Evolutionary conservation across 768 basidiomycete genomes (phyloP).

Genomic region (Gloeopeniophorella convolvens): DNA sequence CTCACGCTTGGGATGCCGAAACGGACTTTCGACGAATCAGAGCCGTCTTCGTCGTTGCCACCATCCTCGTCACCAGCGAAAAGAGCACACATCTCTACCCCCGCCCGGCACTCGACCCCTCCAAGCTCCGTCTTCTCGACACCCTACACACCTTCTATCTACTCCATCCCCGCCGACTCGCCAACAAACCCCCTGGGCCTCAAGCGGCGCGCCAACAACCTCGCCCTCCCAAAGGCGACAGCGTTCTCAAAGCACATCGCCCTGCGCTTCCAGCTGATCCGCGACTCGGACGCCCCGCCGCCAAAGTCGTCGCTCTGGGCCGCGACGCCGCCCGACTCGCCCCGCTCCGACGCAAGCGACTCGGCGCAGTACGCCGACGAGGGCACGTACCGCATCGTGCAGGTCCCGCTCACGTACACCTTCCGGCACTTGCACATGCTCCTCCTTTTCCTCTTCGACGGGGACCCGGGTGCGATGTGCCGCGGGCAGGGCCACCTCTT

Average conservation of each 20-base stretch:
- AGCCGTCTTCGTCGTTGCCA: not conserved
- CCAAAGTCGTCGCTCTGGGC: conserved; percentile 6
- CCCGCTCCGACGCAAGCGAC: not conserved
- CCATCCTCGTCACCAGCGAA: conserved; percentile 8
- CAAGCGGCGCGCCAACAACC: conserved; percentile 33
- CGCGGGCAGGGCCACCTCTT: conserved; percentile 44
- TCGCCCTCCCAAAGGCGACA: conserved; percentile 35
- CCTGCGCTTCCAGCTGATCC: conserved; percentile 54
- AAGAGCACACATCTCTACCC: conserved; percentile 11
- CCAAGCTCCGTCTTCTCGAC: conserved; percentile 25
- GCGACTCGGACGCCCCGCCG: conserved; percentile 21
- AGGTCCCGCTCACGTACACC: conserved; percentile 65
- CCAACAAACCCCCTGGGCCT: conserved; percentile 67
- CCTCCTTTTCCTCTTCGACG: conserved; percentile 51
- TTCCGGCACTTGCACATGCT: conserved; percentile 59
- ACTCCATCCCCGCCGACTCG: conserved; percentile 50
- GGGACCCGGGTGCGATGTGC: conserved; percentile 19
- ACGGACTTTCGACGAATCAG: conserved; percentile 3
- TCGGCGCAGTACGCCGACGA: conserved; percentile 28
- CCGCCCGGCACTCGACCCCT: conserved; percentile 4
- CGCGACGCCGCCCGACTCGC: not conserved
- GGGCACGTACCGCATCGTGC: conserved; percentile 56
- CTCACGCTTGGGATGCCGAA: too few relatives aligned
- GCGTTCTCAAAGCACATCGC: conserved; percentile 56
- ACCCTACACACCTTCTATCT: conserved; percentile 29